A percentile compares a stretch with the other conserved stretches of the same genome.
These are phyloP conservation scores for Micromonas pusilla DNA, from an alignment of 139 green algal species.

Conservation along the genomic window DNA sequence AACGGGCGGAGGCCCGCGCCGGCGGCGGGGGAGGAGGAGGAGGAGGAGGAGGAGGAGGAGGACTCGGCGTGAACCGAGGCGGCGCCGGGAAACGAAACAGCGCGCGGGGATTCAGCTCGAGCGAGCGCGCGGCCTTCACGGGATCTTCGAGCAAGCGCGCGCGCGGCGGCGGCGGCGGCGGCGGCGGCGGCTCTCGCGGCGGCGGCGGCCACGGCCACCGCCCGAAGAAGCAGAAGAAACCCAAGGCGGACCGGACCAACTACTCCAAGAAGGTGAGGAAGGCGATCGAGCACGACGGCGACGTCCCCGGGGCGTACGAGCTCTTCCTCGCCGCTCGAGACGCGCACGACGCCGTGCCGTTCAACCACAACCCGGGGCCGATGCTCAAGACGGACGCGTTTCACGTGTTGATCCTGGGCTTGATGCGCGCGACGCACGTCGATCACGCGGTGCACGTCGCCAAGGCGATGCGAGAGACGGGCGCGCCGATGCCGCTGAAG, in stretches of 20 bases:
- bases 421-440: slow-evolving; percentile 11
- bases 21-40: not conserved
- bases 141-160: not conserved
- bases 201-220: not conserved
- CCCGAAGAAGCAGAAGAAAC: not conserved
- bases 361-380: not conserved
- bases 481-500: not conserved
- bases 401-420: not conserved
- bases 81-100: not conserved
- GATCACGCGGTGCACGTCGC: slow-evolving; percentile 1
- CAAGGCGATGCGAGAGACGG: not conserved
- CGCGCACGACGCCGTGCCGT: not conserved
- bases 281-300: not conserved
- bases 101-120: not conserved
- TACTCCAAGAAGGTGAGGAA: not conserved
- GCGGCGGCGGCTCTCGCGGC: too few relatives aligned
- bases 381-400: not conserved
- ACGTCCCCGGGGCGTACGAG: not conserved
- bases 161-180: not conserved
- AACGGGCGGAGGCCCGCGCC: too few relatives aligned
- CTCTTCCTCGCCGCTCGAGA: not conserved
- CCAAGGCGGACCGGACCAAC: slow-evolving; percentile 1
- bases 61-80: not conserved
- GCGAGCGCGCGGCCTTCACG: not conserved
- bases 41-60: slow-evolving; percentile 5